Evolutionary conservation across 257 asterid species (phyloP).

Genomic region (Buddleja alternifolia): DNA sequence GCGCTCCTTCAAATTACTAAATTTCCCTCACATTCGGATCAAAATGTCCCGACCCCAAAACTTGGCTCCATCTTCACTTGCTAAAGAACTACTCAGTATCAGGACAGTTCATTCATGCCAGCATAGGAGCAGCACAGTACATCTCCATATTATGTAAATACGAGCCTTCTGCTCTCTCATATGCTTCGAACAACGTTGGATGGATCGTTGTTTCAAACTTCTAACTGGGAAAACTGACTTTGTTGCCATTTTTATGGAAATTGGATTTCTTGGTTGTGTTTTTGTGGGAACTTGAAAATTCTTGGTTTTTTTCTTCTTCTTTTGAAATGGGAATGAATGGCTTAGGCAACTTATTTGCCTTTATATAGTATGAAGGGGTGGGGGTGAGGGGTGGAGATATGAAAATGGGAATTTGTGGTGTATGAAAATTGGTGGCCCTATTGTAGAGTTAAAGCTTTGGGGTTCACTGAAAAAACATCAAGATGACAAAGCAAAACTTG

Average conservation of each 20-base stretch:
- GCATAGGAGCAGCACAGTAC: slow-evolving; percentile 68
- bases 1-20: too few relatives aligned
- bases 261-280: background rate
- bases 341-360: slow-evolving; percentile 4
- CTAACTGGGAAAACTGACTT: slow-evolving; percentile 37
- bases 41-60: too few relatives aligned
- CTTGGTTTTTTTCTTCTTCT: background rate
- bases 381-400: slow-evolving; percentile 26
- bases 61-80: too few relatives aligned
- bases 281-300: slow-evolving; percentile 1
- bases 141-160: slow-evolving; percentile 83
- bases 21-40: too few relatives aligned
- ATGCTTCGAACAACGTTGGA: slow-evolving; percentile 70
- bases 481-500: slow-evolving; percentile 43
- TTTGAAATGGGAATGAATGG: slow-evolving; percentile 28
- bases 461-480: slow-evolving; percentile 34
- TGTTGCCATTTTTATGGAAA: slow-evolving; percentile 41
- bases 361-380: slow-evolving; percentile 29
- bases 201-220: slow-evolving; percentile 54
- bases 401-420: slow-evolving; percentile 52
- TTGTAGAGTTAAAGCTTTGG: slow-evolving; percentile 37
- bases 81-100: too few relatives aligned
- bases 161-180: slow-evolving; percentile 73
- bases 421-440: slow-evolving; percentile 32
- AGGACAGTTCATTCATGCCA: slow-evolving; percentile 43